Base-by-base conservation (phyloP, 2,329 filamentous ascomycete genomes). In the Xylariaceae sp. region DNA sequence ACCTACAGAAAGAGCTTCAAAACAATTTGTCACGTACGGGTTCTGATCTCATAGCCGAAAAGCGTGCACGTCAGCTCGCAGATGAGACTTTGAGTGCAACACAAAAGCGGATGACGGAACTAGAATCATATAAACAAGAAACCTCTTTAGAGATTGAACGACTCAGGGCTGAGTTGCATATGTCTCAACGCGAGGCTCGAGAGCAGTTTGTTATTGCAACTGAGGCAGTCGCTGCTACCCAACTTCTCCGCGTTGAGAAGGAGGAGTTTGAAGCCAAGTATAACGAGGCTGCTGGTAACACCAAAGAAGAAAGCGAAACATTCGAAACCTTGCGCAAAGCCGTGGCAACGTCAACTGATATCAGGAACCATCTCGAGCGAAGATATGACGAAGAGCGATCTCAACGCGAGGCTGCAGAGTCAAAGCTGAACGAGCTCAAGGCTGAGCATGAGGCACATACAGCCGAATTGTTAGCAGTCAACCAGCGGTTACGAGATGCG, bases 51-150 rank as follows among this genome's bases (percentile, higher is more conserved):
- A 87, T 92, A 28, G 86, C 91, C 0, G 96, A 99, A 75, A 91
- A 82, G 69, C 88, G 85, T 59, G 88, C 91, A 4, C 86, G 92
- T 46, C 87, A 92, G 67, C 79, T 97, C 12, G 92, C 95, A 0
- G 95, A 99, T 69, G 94, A 97, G 57, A 96, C 91, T 2, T 83
- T 89, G 4, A 87, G 88, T 65, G 90, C 91, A 23, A 89, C 93
- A 2, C 89, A 96, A 71, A 89, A 87, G 73, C 88, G 94, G 19
- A 88, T 96, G 74, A 79, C 86, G 6, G 92, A 97, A 65, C 80
- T 99, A 2, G 94, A 98, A 71, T 82, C 82, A 39, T 94, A 90
- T 71, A 89, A 90, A 69, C 91, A 96, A 69, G 88, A 89, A 68
- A 92, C 90, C 33, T 88, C 91, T 3, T 85, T 90, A 1, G 94